phyloP scores from a whole-genome alignment of 108 stramenopile species.

The Hondaea fermentalgiana region DNA sequence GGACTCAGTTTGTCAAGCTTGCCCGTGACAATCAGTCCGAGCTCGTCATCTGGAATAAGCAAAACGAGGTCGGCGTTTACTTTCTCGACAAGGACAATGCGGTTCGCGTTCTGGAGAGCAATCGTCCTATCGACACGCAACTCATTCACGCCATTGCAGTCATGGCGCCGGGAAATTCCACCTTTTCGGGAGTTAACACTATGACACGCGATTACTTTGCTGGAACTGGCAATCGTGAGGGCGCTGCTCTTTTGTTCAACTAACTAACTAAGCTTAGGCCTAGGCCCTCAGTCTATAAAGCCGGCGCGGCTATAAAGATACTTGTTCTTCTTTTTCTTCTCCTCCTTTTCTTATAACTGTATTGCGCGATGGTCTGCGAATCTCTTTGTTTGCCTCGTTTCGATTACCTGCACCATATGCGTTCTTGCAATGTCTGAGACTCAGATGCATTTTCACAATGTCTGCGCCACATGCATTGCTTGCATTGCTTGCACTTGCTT shows the following conservation, averaged over 20 bases:
- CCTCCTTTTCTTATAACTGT: too few relatives aligned
- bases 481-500: too few relatives aligned
- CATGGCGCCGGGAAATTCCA: neutral
- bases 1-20: slow-evolving; percentile 8
- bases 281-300: too few relatives aligned
- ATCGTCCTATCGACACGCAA: neutral
- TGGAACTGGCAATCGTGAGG: neutral
- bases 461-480: too few relatives aligned
- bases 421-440: too few relatives aligned
- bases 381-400: too few relatives aligned
- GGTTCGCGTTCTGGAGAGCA: neutral
- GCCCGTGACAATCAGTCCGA: neutral
- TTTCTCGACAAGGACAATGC: neutral
- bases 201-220: neutral
- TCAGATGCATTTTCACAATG: too few relatives aligned
- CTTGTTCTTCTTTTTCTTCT: too few relatives aligned
- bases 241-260: neutral
- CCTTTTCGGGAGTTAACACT: neutral
- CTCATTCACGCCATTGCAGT: neutral
- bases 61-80: neutral
- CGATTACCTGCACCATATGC: too few relatives aligned
- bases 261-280: neutral
- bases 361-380: too few relatives aligned
- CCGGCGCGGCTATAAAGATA: too few relatives aligned
- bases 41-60: neutral